Base-by-base conservation (phyloP, 352 stramenopile genomes). In the Pythium guiyangense region DNA sequence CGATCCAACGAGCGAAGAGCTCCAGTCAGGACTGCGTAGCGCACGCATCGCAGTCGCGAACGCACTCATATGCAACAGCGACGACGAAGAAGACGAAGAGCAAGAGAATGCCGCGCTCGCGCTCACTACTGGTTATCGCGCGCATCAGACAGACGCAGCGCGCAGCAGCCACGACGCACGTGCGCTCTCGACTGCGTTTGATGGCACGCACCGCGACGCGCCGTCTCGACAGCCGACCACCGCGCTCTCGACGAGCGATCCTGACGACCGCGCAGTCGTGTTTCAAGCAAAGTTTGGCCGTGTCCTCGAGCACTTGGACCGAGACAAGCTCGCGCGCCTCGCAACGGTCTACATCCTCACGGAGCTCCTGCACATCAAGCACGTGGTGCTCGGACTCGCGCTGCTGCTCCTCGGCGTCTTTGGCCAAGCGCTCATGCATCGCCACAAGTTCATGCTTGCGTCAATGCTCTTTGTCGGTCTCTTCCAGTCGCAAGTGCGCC, bases 391-490 rank as follows among this genome's bases (percentile, higher is more conserved):
- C 40, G 79, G 82, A 2, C 57, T 88, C 20, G 51, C 59, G 4
- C 49, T 86, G 22, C 59, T 88, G 17, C 71, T 86, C 27, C 35
- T 87, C 18, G 79, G 75, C 3, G 25, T 90, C 8, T 62, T 86
- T 15, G 65, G 60, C 3, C 79, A 90, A 49, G 72, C 67, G 18
- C 49, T 81, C 6, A 70, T 85, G 59, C 81, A 90, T 57, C 71
- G 75, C 22, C 77, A 92, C 54, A 88, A 84, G 49, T 66, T 92
- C 48, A 92, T 92, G 81, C 63, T 79, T 18, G 58, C 84, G 27
- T 88, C 77, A 2, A 89, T 92, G 62, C 29, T 92, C 37, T 52
- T 82, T 2, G 65, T 90, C 22, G 85, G 77, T 25, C n/a, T 88
- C 2, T 84, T 78, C 57, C 81, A 69, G 51, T 88, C 81, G 17